Base-by-base conservation (phyloP, 169 alveolate species). In the Cryptosporidium sp. region DNA sequence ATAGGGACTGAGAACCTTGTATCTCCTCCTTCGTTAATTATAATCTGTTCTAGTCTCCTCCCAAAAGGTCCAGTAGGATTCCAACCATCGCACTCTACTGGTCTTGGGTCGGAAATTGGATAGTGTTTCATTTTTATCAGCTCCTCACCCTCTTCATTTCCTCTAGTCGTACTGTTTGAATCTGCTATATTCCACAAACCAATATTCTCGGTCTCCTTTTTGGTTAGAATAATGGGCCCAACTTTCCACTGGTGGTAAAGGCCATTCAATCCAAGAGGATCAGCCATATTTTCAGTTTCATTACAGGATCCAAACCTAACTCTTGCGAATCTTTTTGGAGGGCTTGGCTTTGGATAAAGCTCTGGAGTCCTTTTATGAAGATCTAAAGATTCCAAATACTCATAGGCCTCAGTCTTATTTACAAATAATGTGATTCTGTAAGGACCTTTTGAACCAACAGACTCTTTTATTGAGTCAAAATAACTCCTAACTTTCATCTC, bases 11-110 rank as follows among this genome's bases (percentile, higher is more conserved):
- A 12, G 26, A 26, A 55, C 7, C 58, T 58, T 31, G 59, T 21
- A 18, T 58, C 9, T 4, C 35, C 86, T 35, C 23, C 59, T 3
- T 74, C 62, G 26, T 71, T 71, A 26, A 74, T 33, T 58, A 58
- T 35, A 18, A 74, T 43, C 39, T 74, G 86, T 10, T 55, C 52
- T 3, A 86, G 91, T 26, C 94, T 91, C 26, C 94, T 48, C 18
- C 94, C 94, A 59, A 92, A 92, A 16, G 91, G 92, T 18, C 94
- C 94, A 18, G 91, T 91, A 21, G 94, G 93, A 41, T 89, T 91
- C 70, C 92, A 92, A 29, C 94, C 94, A 52, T 91, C 94, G 33
- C 94, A 92, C 70, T 84, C 93, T 48, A 93, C 91, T 16, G 91
- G 93, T 59, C 86, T 91, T 7, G 91, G 93, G 21, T 21, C 73